Evolutionary conservation across 345 rosid genomes (phyloP), one percentile per base, ranked within the genome.

Genomic region (Heritiera fomes): DNA sequence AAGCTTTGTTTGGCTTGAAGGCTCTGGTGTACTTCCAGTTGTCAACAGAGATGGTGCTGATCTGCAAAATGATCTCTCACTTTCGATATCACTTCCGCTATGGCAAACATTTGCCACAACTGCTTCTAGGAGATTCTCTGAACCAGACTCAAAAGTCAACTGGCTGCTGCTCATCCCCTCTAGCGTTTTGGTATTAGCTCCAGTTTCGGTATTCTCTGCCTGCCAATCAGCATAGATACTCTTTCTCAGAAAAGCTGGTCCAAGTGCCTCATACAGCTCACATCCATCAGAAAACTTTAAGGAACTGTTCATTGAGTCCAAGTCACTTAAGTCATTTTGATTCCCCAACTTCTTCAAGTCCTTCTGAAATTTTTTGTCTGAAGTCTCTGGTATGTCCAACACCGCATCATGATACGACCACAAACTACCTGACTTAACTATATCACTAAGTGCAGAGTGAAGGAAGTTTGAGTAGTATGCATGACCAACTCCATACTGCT

Each of bases 71-170:
- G 91, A 78, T 64, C 87, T 83, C 80, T 89, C 95, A 69, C 89
- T 84, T 83, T 85, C 87, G 34, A 81, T 80, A 59, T 82, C 89
- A 82, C 80, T 85, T 62, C 84, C 82, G 78, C 86, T 84, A 32
- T 87, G 82, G 84, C 90, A 90, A 82, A 84, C 87, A 58, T 83
- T 93, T 77, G 95, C 94, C 53, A 95, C 95, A 65, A 95, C 88
- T 56, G 98, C 98, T 83, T 95, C 98, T 68, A 95, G 85, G 78
- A 95, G 98, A 88, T 89, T 93, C 84, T 89, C 98, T 50, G 90
- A 80, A 74, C 85, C 85, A 34, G 89, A 80, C 71, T 86, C 97
- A 85, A 82, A 79, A 5, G 88, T 86, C 75, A 88, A 85, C 66
- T 87, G 90, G 85, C 92, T 90, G 60, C 86, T 83, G 80, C 87